Conservation (phyloP, 768 basidiomycete species). For the Tulasnella sp. region DNA sequence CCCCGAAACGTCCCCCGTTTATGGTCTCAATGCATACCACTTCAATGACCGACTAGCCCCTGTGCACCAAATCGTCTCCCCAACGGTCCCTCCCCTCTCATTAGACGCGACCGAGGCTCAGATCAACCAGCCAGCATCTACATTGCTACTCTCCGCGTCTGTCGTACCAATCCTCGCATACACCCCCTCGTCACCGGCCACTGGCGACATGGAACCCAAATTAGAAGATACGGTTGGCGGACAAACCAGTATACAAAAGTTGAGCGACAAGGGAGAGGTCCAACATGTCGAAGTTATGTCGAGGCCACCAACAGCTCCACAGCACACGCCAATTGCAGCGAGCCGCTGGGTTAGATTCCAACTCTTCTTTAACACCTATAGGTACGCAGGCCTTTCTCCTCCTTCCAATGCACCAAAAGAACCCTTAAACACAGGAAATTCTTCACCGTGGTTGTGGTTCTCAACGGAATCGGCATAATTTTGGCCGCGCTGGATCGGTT, state of each 20-base stretch:
- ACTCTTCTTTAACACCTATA: constrained; percentile 10
- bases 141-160: background rate
- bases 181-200: background rate
- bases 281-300: background rate
- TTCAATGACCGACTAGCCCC: background rate
- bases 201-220: background rate
- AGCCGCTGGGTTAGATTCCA: constrained; percentile 5
- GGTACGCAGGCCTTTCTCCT: background rate
- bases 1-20: background rate
- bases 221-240: background rate
- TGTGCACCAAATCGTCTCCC: background rate
- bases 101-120: background rate
- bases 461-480: constrained; percentile 49
- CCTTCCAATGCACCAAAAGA: background rate
- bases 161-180: background rate
- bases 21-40: too few species aligned
- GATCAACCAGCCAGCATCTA: background rate
- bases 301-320: background rate
- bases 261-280: background rate
- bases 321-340: background rate
- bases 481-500: constrained; percentile 52
- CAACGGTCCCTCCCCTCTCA: background rate
- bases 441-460: constrained; percentile 44
- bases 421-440: constrained; percentile 44
- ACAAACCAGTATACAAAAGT: background rate